phyloP scores from a whole-genome alignment of 2,329 filamentous ascomycete genomes.

The Amauroascus niger region DNA sequence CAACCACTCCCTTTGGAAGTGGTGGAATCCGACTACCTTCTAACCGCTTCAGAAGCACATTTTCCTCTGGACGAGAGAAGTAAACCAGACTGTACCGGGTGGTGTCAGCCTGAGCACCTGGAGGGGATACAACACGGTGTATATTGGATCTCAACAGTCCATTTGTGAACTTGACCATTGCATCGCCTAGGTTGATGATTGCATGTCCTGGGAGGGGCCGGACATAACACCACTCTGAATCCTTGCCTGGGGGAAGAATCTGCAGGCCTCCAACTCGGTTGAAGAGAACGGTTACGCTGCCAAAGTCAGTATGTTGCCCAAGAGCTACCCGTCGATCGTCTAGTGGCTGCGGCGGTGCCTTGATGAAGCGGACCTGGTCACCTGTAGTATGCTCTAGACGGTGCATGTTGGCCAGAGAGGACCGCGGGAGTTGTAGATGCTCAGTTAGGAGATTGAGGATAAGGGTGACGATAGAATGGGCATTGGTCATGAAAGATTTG shows the following conservation, averaged over 20 bases:
- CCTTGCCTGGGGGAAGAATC: slow-evolving; percentile 37
- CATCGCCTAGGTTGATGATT: slow-evolving; percentile 38
- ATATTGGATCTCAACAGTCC: slow-evolving; percentile 35
- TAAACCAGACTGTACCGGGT: slow-evolving; percentile 47
- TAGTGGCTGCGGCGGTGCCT: slow-evolving; percentile 39
- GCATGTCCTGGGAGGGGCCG: slow-evolving; percentile 42
- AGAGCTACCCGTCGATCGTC: slow-evolving; percentile 38
- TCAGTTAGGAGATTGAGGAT: slow-evolving; percentile 39
- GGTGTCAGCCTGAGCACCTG: slow-evolving; percentile 37
- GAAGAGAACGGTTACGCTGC: slow-evolving; percentile 47
- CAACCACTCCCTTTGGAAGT: slow-evolving; percentile 24
- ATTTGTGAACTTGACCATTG: slow-evolving; percentile 38
- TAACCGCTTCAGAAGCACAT: slow-evolving; percentile 36
- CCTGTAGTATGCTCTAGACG: slow-evolving; percentile 36
- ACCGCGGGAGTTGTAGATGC: slow-evolving; percentile 35
- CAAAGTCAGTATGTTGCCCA: slow-evolving; percentile 50
- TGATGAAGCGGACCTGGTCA: slow-evolving; percentile 47
- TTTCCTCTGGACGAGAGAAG: slow-evolving; percentile 44
- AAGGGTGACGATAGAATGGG: slow-evolving; percentile 39
- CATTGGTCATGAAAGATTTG: slow-evolving; percentile 37
- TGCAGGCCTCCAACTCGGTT: slow-evolving; percentile 49
- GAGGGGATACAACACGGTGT: slow-evolving; percentile 44
- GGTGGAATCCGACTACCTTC: slow-evolving; percentile 30
- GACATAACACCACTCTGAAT: slow-evolving; percentile 45
- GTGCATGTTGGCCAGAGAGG: slow-evolving; percentile 41